These are phyloP conservation scores for Geoglossum glabrum DNA, from an alignment of 495 filamentous ascomycete genomes.

Conservation along the genomic window DNA sequence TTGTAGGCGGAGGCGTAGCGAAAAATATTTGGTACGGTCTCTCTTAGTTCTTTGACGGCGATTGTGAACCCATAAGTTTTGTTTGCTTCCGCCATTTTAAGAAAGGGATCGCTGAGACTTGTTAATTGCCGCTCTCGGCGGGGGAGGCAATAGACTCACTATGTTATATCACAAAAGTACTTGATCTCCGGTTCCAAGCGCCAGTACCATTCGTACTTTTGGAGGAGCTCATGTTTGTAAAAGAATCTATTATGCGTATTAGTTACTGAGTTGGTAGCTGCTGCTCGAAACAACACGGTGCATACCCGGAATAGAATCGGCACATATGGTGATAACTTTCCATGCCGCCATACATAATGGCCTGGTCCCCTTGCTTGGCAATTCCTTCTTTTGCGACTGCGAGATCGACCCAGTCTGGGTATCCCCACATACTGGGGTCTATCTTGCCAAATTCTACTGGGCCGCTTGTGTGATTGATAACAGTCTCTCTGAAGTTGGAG, in stretches of 20 bases:
- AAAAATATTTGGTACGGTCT: slow-evolving; percentile 98
- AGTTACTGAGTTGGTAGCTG: slow-evolving; percentile 6
- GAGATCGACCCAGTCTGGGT: slow-evolving; percentile 85
- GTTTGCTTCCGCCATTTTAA: slow-evolving; percentile 75
- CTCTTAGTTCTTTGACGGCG: slow-evolving; percentile 92
- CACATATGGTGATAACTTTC: slow-evolving; percentile 99
- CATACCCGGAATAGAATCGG: slow-evolving; percentile 94
- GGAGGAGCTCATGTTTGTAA: slow-evolving; percentile 88
- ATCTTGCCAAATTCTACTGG: slow-evolving; percentile 90
- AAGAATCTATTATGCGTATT: slow-evolving; percentile 44
- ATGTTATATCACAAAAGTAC: slow-evolving; percentile 99
- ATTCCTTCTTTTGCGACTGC: slow-evolving; percentile 92
- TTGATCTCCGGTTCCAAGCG: slow-evolving; percentile 98
- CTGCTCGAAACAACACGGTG: not conserved
- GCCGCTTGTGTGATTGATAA: slow-evolving; percentile 73
- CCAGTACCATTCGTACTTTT: slow-evolving; percentile 99
- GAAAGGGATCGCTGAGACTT: slow-evolving; percentile 64
- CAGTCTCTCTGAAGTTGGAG: slow-evolving; percentile 68
- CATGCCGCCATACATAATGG: slow-evolving; percentile 99
- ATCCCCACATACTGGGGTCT: slow-evolving; percentile 81
- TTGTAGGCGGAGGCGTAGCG: slow-evolving; percentile 99
- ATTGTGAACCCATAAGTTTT: slow-evolving; percentile 99
- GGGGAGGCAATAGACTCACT: slow-evolving; percentile 34
- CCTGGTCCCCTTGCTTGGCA: slow-evolving; percentile 83
- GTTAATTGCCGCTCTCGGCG: slow-evolving; percentile 12